Conservation (phyloP, 2,329 filamentous ascomycete species). For the Microdochium paspali region DNA sequence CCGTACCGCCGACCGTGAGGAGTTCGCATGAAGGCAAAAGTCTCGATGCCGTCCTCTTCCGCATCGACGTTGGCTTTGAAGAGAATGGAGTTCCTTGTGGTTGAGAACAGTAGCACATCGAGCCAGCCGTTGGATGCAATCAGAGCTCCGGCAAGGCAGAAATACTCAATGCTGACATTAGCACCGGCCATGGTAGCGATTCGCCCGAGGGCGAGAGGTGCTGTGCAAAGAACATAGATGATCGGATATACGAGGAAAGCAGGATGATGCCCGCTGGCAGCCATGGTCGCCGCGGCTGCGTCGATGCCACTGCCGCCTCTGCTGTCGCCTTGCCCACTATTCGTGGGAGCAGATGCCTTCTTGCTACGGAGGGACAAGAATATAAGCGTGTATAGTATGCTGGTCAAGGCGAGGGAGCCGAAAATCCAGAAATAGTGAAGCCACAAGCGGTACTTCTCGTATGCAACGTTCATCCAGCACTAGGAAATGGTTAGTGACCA, state of each 20-base stretch:
- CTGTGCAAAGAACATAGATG: slow-evolving; percentile 60
- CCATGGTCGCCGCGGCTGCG: slow-evolving; percentile 8
- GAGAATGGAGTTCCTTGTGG: slow-evolving; percentile 41
- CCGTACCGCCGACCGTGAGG: slow-evolving; percentile 14
- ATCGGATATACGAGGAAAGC: slow-evolving; percentile 58
- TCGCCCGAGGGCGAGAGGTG: slow-evolving; percentile 54
- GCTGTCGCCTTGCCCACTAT: neutral
- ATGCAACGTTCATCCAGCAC: slow-evolving; percentile 53
- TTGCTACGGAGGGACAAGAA: slow-evolving; percentile 21
- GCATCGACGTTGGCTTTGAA: slow-evolving; percentile 24
- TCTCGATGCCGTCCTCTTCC: slow-evolving; percentile 38
- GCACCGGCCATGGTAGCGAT: slow-evolving; percentile 52
- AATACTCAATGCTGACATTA: slow-evolving; percentile 40
- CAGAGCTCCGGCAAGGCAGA: slow-evolving; percentile 49
- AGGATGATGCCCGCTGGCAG: slow-evolving; percentile 27
- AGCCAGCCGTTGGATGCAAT: slow-evolving; percentile 47
- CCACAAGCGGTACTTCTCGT: slow-evolving; percentile 42
- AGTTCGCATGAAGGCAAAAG: slow-evolving; percentile 40
- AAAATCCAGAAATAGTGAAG: slow-evolving; percentile 57
- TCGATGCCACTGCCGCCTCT: slow-evolving; percentile 1
- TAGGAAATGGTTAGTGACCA: slow-evolving; percentile 10
- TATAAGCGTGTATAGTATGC: slow-evolving; percentile 24
- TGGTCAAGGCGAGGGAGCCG: slow-evolving; percentile 23
- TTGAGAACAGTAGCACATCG: slow-evolving; percentile 43
- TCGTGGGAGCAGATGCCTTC: slow-evolving; percentile 2